Base-by-base conservation (phyloP, 202 grass and related monocot genomes). In the Digitaria exilis region DNA sequence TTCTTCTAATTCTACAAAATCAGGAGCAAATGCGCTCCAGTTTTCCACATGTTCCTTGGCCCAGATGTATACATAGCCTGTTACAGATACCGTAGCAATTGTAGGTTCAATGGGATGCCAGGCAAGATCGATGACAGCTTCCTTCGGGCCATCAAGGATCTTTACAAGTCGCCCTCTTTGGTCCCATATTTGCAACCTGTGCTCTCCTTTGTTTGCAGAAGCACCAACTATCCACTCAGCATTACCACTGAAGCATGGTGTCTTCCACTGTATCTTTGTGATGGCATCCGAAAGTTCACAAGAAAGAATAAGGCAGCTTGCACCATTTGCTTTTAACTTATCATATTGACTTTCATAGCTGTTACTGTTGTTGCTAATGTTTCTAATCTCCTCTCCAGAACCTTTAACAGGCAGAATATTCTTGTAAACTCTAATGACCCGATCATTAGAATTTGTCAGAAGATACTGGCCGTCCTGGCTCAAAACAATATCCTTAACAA, bases 21-120 rank as follows among this genome's bases (percentile, higher is more conserved):
- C 96, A 68, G 96, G 96, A 84, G 96, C 96, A 86, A 99, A 99
- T 17, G 96, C 93, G 73, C 96, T 99, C 96, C 96, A 98, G 76
- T 98, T 99, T 81, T 99, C 96, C 48, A 90, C 87, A 71, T 99
- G 90, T 67, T 99, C 96, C 80, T 96, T 99, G 66, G 96, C 93
- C 96, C 96, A 99, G 76, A 99, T 91, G 76, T 96, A 96, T 51
- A 84, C 86, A 58, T 88, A 80, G 28, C 96, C 91, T 69, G 93
- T 85, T 42, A 96, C 93, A 65, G 93, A 99, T 46, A 99, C 96
- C 32, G 93, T 96, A 34, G 78, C 86, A 48, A 99, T 90, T 64
- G 94, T 84, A 50, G 93, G 96, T 37, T 89, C 79, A 63, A 94
- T 62, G 81, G 93, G 96, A 85, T 99, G 96, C 96, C 96, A 99